These are phyloP conservation scores for Hypomontagnella monticulosa DNA, from an alignment of 495 filamentous ascomycete species.

Conservation along the genomic window DNA sequence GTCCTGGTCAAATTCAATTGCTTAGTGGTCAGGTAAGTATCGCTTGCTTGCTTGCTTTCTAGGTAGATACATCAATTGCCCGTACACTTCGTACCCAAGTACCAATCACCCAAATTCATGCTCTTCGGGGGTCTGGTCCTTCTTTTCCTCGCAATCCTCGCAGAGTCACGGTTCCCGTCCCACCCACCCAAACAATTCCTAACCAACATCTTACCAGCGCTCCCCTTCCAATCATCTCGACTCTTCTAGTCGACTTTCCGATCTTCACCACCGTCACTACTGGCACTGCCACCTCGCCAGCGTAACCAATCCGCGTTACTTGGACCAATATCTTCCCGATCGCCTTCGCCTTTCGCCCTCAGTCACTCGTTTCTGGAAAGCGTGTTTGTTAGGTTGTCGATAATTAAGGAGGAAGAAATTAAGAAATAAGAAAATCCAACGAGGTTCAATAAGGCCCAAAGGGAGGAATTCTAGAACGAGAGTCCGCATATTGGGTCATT, in stretches of 20 bases:
- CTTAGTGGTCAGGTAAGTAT: too few species aligned
- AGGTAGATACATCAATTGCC: too few species aligned
- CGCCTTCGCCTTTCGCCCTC: slow-evolving; percentile 10
- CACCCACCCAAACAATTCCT: slow-evolving; percentile 38
- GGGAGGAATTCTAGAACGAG: slow-evolving; percentile 6
- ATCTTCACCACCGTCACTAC: slow-evolving; percentile 39
- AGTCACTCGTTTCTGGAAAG: slow-evolving; percentile 45
- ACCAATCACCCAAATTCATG: too few species aligned
- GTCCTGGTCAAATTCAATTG: too few species aligned
- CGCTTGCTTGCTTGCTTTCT: too few species aligned
- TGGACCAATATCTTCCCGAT: slow-evolving; percentile 22
- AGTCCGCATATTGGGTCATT: slow-evolving; percentile 12
- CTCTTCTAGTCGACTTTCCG: slow-evolving; percentile 28
- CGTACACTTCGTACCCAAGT: too few species aligned
- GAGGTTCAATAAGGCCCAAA: background rate
- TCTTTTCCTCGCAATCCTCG: slow-evolving; percentile 6
- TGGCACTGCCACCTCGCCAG: slow-evolving; percentile 38
- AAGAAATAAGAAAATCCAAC: slow-evolving; percentile 1
- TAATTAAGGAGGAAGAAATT: slow-evolving; percentile 12
- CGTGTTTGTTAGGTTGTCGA: slow-evolving; percentile 31
- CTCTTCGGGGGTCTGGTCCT: too few species aligned
- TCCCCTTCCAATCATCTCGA: slow-evolving; percentile 38
- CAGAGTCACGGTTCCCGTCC: slow-evolving; percentile 26
- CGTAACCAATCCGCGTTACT: slow-evolving; percentile 32
- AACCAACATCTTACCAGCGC: background rate